Evolutionary conservation across 2,329 filamentous ascomycete species (phyloP), one percentile per base, ranked within the genome.

Genomic region (Scopulariopsis brevicaulis): DNA sequence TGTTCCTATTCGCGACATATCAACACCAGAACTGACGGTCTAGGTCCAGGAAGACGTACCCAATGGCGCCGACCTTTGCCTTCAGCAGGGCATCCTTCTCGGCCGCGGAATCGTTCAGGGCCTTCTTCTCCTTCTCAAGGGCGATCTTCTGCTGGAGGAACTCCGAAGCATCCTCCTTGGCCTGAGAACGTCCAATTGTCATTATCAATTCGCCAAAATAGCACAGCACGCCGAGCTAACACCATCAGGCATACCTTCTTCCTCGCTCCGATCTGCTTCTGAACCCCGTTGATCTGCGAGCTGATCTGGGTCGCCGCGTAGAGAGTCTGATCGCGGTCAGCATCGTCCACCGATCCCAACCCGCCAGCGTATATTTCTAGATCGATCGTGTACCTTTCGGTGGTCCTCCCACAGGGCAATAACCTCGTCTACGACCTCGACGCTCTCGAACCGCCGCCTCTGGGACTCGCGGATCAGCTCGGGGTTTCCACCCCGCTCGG

Each of bases 401-500:
- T 93, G 89, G 66, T 93, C 90, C 70, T 96, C 88, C 70, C 88
- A 96, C 69, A 95, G 77, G 24, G 80, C 80, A 69, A 96, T 94
- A 60, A 97, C 84, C 74, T 96, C 87, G 75, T 99, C 93, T 28
- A 99, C 93, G 54, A 87, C 78, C 68, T 90, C 88, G 67, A 91
- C 89, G 15, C 85, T 80, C 54, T 90, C 92, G 76, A 84, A 82
- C 65, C 94, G 86, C 69, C 85, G 85, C 65, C 87, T 83, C 74
- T 99, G 94, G 63, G 88, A 94, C 72, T 96, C 90, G 71, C 89
- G 88, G 73, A 99, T 94, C 76, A 85, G 86, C 69, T 96, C 87
- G 18, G 91, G 90, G 74, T 97, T 84, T 65, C 94, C 94, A 64
- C 93, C 94, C 66, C 91, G 88, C 73, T 96, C 90, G 69, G 82